Conservation (phyloP, 345 rosid genomes). For the Raphanus raphanistrum region DNA sequence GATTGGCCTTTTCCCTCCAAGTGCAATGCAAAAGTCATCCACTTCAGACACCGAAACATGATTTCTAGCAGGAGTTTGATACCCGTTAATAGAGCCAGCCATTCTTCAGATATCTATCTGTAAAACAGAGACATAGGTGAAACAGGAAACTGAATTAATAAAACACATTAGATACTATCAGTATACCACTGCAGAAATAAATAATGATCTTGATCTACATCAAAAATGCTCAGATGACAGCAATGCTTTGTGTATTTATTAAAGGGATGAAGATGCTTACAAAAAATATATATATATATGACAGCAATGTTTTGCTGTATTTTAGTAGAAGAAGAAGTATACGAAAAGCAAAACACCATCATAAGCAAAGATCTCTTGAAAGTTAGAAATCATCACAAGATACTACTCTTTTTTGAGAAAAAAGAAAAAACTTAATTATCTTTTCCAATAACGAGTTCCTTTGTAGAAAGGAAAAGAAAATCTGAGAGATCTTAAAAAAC, state of each 20-base stretch:
- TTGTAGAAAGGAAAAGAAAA: conserved; percentile 6
- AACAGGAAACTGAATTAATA: not conserved
- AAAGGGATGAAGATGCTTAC: not conserved
- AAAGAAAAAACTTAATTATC: not conserved
- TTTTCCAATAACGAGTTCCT: not conserved
- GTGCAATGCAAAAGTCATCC: conserved; percentile 78
- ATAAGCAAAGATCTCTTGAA: conserved; percentile 17
- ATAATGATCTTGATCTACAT: not conserved
- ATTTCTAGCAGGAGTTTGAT: conserved; percentile 53
- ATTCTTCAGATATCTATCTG: conserved; percentile 59
- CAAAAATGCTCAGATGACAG: conserved; percentile 6
- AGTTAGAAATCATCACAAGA: conserved; percentile 1
- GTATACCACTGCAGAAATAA: not conserved
- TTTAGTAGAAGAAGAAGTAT: not conserved
- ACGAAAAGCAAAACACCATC: not conserved
- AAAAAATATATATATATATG: not conserved
- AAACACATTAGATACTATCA: not conserved
- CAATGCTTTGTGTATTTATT: conserved; percentile 3
- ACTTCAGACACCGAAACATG: conserved; percentile 63
- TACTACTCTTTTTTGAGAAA: not conserved
- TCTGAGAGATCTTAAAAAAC: conserved; percentile 28
- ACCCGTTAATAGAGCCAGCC: conserved; percentile 56
- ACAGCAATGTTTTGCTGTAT: not conserved
- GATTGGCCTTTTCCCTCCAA: conserved; percentile 81
- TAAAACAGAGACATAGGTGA: conserved; percentile 23